Conservation (phyloP, 1,139 yeast genomes). For the Taphrina communis region DNA sequence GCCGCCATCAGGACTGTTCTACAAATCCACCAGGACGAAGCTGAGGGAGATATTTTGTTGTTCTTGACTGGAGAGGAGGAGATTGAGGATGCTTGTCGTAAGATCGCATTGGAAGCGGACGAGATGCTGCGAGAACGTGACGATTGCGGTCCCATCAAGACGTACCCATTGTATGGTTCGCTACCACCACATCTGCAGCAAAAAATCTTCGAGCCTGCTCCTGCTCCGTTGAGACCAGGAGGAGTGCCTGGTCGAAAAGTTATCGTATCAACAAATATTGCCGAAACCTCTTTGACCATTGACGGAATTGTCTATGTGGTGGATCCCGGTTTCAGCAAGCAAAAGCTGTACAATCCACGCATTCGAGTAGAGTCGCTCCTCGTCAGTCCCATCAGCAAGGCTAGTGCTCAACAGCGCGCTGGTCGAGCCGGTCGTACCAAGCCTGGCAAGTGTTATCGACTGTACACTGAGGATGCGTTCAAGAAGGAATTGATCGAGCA, state of each 20-base stretch:
- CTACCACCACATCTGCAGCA: slow-evolving; percentile 96
- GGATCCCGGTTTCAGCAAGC: slow-evolving; percentile 96
- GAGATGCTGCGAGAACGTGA: slow-evolving; percentile 79
- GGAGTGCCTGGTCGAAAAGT: slow-evolving; percentile 94
- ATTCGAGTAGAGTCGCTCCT: slow-evolving; percentile 91
- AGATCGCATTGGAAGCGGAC: slow-evolving; percentile 84
- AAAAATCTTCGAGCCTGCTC: slow-evolving; percentile 89
- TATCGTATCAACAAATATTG: slow-evolving; percentile 92
- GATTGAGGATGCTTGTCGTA: slow-evolving; percentile 94
- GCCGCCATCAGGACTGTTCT: slow-evolving; percentile 93
- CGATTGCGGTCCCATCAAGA: slow-evolving; percentile 83
- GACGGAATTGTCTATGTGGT: slow-evolving; percentile 97
- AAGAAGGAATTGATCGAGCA: slow-evolving; percentile 92
- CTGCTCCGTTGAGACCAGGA: slow-evolving; percentile 63
- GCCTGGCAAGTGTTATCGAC: slow-evolving; percentile 96
- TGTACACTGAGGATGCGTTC: slow-evolving; percentile 96
- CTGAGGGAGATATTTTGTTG: slow-evolving; percentile 84
- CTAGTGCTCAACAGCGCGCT: slow-evolving; percentile 97
- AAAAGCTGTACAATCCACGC: slow-evolving; percentile 95
- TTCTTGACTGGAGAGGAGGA: slow-evolving; percentile 98
- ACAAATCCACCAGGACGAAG: slow-evolving; percentile 96
- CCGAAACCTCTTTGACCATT: slow-evolving; percentile 95
- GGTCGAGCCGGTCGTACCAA: slow-evolving; percentile 99
- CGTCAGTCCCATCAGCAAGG: slow-evolving; percentile 95
- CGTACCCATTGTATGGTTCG: slow-evolving; percentile 93